These are phyloP conservation scores for Piper betle DNA, from an alignment of 164 flowering plant genomes.

Conservation along the genomic window DNA sequence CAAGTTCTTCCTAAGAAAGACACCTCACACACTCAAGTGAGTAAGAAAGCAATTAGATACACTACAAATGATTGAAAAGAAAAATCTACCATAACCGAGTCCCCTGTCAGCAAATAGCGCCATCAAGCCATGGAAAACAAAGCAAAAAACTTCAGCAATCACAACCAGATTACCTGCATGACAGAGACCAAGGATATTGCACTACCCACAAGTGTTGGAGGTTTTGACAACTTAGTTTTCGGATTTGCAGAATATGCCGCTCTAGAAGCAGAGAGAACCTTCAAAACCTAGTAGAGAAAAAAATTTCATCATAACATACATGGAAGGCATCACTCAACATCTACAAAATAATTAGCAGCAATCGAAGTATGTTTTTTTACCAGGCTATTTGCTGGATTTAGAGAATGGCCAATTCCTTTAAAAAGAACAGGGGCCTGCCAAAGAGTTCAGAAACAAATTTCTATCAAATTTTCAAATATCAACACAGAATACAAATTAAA, in stretches of 20 bases:
- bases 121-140: background rate
- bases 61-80: background rate
- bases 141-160: background rate
- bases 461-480: background rate
- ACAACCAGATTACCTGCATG: constrained; percentile 47
- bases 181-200: constrained; percentile 76
- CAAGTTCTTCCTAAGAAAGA: too few species aligned
- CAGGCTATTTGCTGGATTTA: constrained; percentile 67
- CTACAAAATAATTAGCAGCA: background rate
- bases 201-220: constrained; percentile 73
- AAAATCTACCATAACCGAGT: background rate
- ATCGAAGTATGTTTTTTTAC: constrained; percentile 23
- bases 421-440: constrained; percentile 90
- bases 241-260: constrained; percentile 93
- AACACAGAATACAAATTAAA: too few species aligned
- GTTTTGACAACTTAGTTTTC: constrained; percentile 46
- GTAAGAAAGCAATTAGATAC: background rate
- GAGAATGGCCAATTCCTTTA: constrained; percentile 78
- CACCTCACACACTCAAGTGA: too few species aligned
- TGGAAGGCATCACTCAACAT: too few species aligned
- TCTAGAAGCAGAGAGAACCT: constrained; percentile 88
- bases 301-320: background rate
- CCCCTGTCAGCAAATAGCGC: background rate
- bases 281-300: constrained; percentile 46
- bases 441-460: background rate